Percentiles rank a stretch among this genome's conserved stretches.
Conservation (phyloP, 805 yeast genomes). For the Wickerhamomyces ciferrii region DNA sequence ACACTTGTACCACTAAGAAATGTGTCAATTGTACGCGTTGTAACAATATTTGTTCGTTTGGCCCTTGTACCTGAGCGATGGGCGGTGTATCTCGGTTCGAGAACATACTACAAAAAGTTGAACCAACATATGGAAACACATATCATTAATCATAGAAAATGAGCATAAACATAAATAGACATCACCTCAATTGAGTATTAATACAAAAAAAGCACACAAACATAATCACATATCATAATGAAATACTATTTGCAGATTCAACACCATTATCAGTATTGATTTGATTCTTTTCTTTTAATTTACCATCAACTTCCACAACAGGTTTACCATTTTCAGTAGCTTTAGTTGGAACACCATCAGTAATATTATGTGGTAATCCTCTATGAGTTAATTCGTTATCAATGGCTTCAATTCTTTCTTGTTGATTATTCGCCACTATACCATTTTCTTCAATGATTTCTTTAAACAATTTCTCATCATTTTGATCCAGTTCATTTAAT, state of each 20-base stretch:
- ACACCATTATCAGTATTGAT: constrained; percentile 32
- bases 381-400: constrained; percentile 43
- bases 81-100: too few species aligned
- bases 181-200: too few species aligned
- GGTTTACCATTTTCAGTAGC: background rate
- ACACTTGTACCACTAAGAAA: too few species aligned
- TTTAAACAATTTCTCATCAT: constrained; percentile 44
- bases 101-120: too few species aligned
- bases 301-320: background rate
- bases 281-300: background rate
- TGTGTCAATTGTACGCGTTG: too few species aligned
- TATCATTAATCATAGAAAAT: background rate
- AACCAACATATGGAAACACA: too few species aligned
- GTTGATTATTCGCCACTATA: constrained; percentile 46
- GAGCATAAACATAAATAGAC: background rate
- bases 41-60: too few species aligned
- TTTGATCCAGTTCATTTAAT: constrained; percentile 23
- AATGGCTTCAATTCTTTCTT: constrained; percentile 37
- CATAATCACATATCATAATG: too few species aligned
- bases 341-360: background rate
- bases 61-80: background rate
- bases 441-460: constrained; percentile 57
- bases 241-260: constrained; percentile 27
- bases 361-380: constrained; percentile 13
- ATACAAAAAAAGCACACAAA: too few species aligned